Base-by-base conservation (phyloP, 2,329 filamentous ascomycete species). In the Cladorrhinum sp. region DNA sequence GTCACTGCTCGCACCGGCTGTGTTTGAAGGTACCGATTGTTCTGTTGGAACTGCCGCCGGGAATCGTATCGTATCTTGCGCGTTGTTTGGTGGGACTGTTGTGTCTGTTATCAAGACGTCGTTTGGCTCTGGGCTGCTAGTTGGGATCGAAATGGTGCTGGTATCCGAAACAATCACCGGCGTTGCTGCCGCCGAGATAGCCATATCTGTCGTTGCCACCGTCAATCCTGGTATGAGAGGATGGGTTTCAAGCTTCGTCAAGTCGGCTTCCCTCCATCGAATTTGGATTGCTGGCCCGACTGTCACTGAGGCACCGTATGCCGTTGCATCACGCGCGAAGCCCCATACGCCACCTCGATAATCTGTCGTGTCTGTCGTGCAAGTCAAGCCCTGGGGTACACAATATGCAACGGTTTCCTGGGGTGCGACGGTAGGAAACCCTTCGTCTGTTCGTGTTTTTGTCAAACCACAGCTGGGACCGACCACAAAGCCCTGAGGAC, bases 331-430 rank as follows among this genome's bases (percentile, higher is more conserved):
- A 42, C 56, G 65, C 12, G 57, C 58, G 42, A 73, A 72, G 5
- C 74, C 75, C 74, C 75, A 76, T 54, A 76, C 69, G 26, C 75
- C 75, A 7, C 75, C 75, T 2, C 71, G 72, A 54, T 73, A 76
- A 58, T 76, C 74, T 3, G 74, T 73, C 5, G 73, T 74, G 57
- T 79, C 76, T 1, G 75, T 74, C 1, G 75, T 76, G 63, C 76
- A 79, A 2, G 70, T 68, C 54, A 74, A 71, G 9, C 75, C 76
- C 18, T 70, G 74, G 52, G 69, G 68, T 39, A 70, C 69, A 42
- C 69, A 74, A 53, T 72, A 72, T 9, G 66, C 69, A 5, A 69
- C 73, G 1, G 69, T 74, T 62, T 75, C 73, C 3, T 69, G 71
- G 0, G 65, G 62, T 2, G 62, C 61, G 36, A 74, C 61, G 1